These are phyloP conservation scores for Gaultheria prostrata DNA, from an alignment of 148 eudicot species.

Conservation along the genomic window DNA sequence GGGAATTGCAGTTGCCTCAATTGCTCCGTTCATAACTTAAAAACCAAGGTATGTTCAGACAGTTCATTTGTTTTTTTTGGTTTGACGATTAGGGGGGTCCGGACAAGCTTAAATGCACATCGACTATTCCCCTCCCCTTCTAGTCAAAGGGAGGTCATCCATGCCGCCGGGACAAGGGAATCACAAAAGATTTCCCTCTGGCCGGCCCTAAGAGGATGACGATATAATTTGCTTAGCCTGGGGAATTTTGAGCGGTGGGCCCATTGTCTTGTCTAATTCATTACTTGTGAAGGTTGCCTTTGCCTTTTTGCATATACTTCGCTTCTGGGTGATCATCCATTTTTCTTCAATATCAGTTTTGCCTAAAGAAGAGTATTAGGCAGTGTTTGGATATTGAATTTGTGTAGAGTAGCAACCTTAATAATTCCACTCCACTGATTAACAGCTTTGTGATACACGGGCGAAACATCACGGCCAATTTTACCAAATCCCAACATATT, in stretches of 20 bases:
- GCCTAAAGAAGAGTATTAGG: not conserved
- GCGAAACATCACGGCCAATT: too few species aligned
- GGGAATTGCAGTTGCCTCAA: slow-evolving; percentile 7
- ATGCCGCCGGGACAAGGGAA: too few species aligned
- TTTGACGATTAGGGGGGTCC: too few species aligned
- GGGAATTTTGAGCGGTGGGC: not conserved
- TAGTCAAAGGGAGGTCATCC: too few species aligned
- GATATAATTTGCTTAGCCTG: not conserved
- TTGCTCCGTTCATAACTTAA: slow-evolving; percentile 18
- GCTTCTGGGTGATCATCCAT: not conserved
- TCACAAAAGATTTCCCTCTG: too few species aligned
- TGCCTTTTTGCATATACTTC: not conserved
- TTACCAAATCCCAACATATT: not conserved
- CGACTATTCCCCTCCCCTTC: too few species aligned
- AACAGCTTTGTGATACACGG: not conserved
- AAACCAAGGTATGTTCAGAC: slow-evolving; percentile 21
- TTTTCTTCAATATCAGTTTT: not conserved
- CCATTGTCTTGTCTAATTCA: not conserved
- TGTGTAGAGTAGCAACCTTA: not conserved
- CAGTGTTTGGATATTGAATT: not conserved
- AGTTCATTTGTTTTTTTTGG: too few species aligned
- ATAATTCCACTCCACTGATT: not conserved
- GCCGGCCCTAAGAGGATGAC: not conserved
- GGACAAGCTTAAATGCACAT: too few species aligned
- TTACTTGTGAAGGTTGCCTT: not conserved